These are phyloP conservation scores for Symbiodinium natans DNA, from an alignment of 73 alveolate genomes.

Conservation along the genomic window DNA sequence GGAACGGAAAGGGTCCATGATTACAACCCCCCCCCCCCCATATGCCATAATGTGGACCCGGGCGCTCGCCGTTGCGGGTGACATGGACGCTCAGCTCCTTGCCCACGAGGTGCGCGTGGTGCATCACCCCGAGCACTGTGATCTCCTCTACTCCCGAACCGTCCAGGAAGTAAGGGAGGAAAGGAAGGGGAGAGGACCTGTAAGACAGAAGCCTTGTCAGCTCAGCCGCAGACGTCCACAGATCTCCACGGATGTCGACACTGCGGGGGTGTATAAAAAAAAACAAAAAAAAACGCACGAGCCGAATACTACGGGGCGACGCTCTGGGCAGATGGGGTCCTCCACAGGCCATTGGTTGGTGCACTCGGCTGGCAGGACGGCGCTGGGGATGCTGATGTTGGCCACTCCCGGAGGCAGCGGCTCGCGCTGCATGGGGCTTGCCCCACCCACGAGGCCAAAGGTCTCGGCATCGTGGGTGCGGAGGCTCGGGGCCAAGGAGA, in stretches of 20 bases:
- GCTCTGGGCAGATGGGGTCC: too few relatives aligned
- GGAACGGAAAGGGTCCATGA: too few relatives aligned
- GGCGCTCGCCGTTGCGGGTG: conserved; percentile 30
- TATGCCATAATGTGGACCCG: background rate
- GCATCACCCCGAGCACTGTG: conserved; percentile 49
- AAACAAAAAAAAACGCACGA: too few relatives aligned
- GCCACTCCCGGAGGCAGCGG: conserved; percentile 20
- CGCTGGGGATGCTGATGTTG: background rate
- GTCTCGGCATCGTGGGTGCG: conserved; percentile 50
- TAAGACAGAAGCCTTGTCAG: background rate
- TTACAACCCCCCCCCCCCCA: too few relatives aligned
- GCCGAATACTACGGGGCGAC: too few relatives aligned
- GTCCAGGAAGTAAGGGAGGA: background rate
- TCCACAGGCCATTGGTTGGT: background rate
- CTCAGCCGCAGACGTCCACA: too few relatives aligned
- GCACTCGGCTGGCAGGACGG: conserved; percentile 33
- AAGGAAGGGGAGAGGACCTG: background rate
- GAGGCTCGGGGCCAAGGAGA: conserved; percentile 25
- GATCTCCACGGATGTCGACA: too few relatives aligned
- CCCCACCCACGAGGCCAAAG: conserved; percentile 31
- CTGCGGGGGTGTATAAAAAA: too few relatives aligned
- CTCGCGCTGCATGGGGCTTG: conserved; percentile 19
- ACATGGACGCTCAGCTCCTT: conserved; percentile 12
- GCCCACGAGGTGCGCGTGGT: conserved; percentile 68
- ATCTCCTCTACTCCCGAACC: conserved; percentile 33